Conservation (phyloP, 257 asterid genomes). For the Misopates orontium region DNA sequence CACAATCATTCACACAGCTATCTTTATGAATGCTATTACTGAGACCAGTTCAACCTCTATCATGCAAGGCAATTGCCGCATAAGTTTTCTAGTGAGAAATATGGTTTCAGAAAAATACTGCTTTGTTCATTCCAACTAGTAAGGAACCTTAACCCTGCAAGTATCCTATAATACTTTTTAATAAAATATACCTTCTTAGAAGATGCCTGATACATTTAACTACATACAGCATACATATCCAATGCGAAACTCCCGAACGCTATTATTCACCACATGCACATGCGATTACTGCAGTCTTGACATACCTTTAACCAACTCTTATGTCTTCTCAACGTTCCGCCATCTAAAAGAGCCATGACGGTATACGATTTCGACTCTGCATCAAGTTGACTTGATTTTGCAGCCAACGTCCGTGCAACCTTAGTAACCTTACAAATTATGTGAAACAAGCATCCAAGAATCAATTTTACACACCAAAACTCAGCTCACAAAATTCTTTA, state of each 20-base stretch:
- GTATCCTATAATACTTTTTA: background rate
- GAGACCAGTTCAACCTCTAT: background rate
- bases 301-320: conserved; percentile 91
- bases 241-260: background rate
- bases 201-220: background rate
- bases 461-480: conserved; percentile 17
- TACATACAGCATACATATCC: background rate
- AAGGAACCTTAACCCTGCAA: background rate
- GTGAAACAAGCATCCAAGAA: conserved; percentile 24
- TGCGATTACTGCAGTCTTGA: conserved; percentile 7
- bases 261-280: conserved; percentile 1
- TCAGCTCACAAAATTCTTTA: conserved; percentile 14
- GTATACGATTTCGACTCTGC: conserved; percentile 56
- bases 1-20: background rate
- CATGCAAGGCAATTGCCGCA: background rate
- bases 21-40: background rate
- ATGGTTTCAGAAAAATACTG: background rate
- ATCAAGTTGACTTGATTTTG: conserved; percentile 50
- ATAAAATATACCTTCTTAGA: background rate
- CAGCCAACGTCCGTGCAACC: conserved; percentile 78
- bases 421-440: conserved; percentile 62
- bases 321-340: conserved; percentile 86
- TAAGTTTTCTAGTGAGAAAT: background rate
- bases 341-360: conserved; percentile 96
- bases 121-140: background rate